These are phyloP conservation scores for Phialocephala subalpina DNA, from an alignment of 2,329 filamentous ascomycete species.

Conservation along the genomic window DNA sequence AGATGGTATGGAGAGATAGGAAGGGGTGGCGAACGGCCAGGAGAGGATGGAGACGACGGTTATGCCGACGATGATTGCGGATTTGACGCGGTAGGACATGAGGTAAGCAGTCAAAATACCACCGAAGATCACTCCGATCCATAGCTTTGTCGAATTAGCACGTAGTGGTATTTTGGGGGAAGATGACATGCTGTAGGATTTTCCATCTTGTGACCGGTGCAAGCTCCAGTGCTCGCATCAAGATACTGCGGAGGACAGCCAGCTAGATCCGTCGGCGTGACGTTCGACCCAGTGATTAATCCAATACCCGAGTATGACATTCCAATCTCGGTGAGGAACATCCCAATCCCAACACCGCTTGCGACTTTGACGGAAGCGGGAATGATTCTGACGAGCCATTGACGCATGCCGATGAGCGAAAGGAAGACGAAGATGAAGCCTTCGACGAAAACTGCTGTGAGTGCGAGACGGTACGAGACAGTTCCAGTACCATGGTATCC, in stretches of 20 bases:
- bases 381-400: conserved; percentile 75
- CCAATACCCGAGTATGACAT: conserved; percentile 86
- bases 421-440: conserved; percentile 71
- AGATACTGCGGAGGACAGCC: conserved; percentile 71
- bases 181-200: conserved; percentile 68
- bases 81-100: conserved; percentile 80
- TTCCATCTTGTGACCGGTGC: conserved; percentile 72
- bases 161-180: not conserved
- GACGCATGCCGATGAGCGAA: conserved; percentile 72
- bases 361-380: conserved; percentile 71
- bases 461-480: conserved; percentile 65
- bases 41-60: conserved; percentile 75
- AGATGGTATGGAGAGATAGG: not conserved
- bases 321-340: conserved; percentile 70
- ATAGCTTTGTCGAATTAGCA: conserved; percentile 61
- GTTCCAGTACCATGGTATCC: conserved; percentile 64
- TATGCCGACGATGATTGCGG: conserved; percentile 78
- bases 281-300: conserved; percentile 73
- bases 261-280: conserved; percentile 78
- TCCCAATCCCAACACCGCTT: conserved; percentile 70
- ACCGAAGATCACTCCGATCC: conserved; percentile 85
- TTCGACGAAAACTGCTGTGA: conserved; percentile 71
- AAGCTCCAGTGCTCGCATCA: conserved; percentile 56
- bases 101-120: conserved; percentile 82
- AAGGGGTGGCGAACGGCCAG: conserved; percentile 66